phyloP scores from a whole-genome alignment of 1,284 basidiomycete genomes.

The Tylopilus sp. region DNA sequence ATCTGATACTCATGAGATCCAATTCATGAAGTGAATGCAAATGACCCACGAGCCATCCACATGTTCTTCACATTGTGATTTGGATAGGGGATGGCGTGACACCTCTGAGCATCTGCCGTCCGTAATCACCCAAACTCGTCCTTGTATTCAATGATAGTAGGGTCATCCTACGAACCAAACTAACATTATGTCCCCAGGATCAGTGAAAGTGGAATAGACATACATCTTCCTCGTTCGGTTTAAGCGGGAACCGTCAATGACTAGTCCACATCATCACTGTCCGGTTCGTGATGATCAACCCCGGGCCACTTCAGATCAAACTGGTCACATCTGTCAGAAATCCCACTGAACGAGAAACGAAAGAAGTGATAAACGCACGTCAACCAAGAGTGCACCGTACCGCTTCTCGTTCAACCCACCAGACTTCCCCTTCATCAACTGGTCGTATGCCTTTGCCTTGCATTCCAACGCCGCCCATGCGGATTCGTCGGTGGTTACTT shows the following conservation, averaged over 20 bases:
- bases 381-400: slow-evolving; percentile 81
- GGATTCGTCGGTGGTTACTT: slow-evolving; percentile 73
- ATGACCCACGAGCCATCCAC: slow-evolving; percentile 67
- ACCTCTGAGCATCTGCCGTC: slow-evolving; percentile 80
- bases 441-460: slow-evolving; percentile 88
- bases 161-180: slow-evolving; percentile 64
- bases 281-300: slow-evolving; percentile 66
- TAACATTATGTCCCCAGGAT: slow-evolving; percentile 12
- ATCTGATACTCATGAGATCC: slow-evolving; percentile 23
- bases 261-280: slow-evolving; percentile 82
- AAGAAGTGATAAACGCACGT: slow-evolving; percentile 66
- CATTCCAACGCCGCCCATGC: slow-evolving; percentile 77
- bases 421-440: slow-evolving; percentile 82
- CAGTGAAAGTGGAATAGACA: background rate
- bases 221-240: slow-evolving; percentile 56
- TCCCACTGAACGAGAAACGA: background rate
- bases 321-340: slow-evolving; percentile 51
- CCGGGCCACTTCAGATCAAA: slow-evolving; percentile 83
- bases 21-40: slow-evolving; percentile 7
- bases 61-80: slow-evolving; percentile 42
- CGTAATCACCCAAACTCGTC: slow-evolving; percentile 89
- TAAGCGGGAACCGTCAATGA: slow-evolving; percentile 68
- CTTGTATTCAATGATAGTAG: slow-evolving; percentile 84
- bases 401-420: slow-evolving; percentile 85
- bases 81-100: slow-evolving; percentile 70